phyloP scores from a whole-genome alignment of 2,329 filamentous ascomycete species.

The Calonectria pteridis region DNA sequence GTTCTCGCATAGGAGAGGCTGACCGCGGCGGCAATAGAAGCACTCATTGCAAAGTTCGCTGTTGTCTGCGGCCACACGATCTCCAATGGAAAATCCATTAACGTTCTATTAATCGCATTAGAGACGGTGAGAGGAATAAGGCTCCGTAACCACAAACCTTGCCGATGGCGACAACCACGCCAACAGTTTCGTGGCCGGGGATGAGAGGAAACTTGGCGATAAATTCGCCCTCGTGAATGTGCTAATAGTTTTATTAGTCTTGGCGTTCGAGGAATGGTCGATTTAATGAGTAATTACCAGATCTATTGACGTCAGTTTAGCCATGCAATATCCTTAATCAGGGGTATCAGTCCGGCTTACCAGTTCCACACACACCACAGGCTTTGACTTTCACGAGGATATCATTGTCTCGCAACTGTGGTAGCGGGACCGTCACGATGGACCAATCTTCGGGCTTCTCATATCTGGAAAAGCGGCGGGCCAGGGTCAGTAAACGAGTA shows the following conservation, averaged over 20 bases:
- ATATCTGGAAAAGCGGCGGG: constrained; percentile 56
- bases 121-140: neutral
- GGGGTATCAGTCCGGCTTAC: constrained; percentile 49
- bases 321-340: neutral
- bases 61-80: constrained; percentile 74
- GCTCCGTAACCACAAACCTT: constrained; percentile 43
- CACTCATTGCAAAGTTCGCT: constrained; percentile 78
- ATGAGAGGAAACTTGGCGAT: constrained; percentile 73
- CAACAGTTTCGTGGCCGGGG: constrained; percentile 77
- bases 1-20: constrained; percentile 76
- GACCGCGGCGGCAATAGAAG: constrained; percentile 79
- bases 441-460: constrained; percentile 72
- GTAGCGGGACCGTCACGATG: constrained; percentile 73
- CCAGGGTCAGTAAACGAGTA: constrained; percentile 21
- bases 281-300: constrained; percentile 45
- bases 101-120: constrained; percentile 57
- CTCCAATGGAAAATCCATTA: constrained; percentile 70
- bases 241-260: constrained; percentile 44
- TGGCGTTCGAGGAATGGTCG: neutral
- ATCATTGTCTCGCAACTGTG: constrained; percentile 70
- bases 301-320: constrained; percentile 47
- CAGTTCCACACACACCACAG: constrained; percentile 72
- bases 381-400: constrained; percentile 76
- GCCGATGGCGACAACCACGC: constrained; percentile 70
- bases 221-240: constrained; percentile 79